Conservation (phyloP, 805 yeast species). For the Komagataella pseudopastoris region DNA sequence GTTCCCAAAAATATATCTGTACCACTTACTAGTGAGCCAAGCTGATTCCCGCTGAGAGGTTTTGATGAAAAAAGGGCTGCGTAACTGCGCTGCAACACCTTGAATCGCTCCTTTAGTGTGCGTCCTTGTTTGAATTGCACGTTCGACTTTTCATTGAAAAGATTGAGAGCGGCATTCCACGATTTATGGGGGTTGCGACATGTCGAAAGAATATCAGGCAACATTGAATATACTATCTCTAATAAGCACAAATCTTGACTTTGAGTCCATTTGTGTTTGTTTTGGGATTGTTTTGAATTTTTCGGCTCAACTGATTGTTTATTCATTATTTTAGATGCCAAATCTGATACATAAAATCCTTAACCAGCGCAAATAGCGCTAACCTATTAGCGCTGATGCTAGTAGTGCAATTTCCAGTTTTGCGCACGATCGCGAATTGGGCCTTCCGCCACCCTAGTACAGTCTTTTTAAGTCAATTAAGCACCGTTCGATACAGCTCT, state of each 20-base stretch:
- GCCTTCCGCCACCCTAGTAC: background rate
- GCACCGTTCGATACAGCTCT: conserved; percentile 5
- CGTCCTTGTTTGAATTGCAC: background rate
- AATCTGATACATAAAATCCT: too few relatives aligned
- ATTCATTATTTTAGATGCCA: background rate
- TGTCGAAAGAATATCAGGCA: background rate
- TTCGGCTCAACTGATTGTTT: background rate
- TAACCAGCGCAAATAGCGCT: background rate
- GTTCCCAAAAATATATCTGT: background rate
- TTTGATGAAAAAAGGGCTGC: background rate
- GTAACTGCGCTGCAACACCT: background rate
- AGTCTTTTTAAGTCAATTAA: too few relatives aligned
- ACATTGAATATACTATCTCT: background rate
- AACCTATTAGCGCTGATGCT: background rate
- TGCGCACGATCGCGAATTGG: background rate
- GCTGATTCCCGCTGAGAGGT: background rate
- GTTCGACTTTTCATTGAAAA: background rate
- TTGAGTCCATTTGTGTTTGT: background rate
- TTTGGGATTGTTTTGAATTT: background rate
- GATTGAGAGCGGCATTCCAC: background rate
- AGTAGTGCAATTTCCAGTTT: background rate
- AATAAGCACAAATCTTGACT: background rate
- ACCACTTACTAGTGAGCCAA: background rate
- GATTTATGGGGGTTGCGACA: background rate
- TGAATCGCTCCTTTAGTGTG: background rate